Evolutionary conservation across 345 rosid genomes (phyloP).

Genomic region (Euphorbia tirucalli): DNA sequence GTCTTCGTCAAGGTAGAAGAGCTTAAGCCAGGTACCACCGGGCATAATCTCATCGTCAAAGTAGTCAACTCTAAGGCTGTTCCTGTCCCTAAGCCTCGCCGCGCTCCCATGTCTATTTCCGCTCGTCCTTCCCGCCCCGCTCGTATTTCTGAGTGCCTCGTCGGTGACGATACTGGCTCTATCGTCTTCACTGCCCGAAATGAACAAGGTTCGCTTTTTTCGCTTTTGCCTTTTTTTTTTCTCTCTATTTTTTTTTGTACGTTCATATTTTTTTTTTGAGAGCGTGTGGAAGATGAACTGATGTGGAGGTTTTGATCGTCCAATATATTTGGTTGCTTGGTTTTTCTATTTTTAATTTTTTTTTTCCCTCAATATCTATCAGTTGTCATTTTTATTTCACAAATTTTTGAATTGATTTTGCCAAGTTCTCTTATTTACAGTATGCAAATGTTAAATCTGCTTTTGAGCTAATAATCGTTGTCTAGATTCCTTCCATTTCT

Average conservation of each 20-base stretch:
- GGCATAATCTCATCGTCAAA: conserved; percentile 56
- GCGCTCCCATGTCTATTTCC: conserved; percentile 35
- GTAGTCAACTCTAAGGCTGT: conserved; percentile 41
- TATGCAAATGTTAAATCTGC: no score
- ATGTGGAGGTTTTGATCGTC: background rate
- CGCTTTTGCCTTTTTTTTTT: background rate
- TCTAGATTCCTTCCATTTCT: background rate
- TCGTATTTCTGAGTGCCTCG: conserved; percentile 72
- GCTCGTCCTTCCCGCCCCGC: conserved; percentile 50
- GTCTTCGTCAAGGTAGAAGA: conserved; percentile 54
- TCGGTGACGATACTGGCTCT: conserved; percentile 72
- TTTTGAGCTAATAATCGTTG: no score
- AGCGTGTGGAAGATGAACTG: background rate
- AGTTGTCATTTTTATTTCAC: no score
- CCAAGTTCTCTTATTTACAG: background rate
- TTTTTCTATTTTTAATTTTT: background rate
- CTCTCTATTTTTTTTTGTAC: background rate
- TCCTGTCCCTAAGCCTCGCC: conserved; percentile 46
- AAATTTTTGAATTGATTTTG: background rate
- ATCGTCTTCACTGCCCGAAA: conserved; percentile 89
- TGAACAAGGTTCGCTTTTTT: conserved; percentile 54
- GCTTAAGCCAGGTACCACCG: conserved; percentile 53
- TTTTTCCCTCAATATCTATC: no score
- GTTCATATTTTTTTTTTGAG: no score
- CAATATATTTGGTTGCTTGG: background rate